Evolutionary conservation across 2,329 filamentous ascomycete genomes (phyloP), one percentile per base, ranked within the genome.

Genomic region (Arachnopeziza araneosa): DNA sequence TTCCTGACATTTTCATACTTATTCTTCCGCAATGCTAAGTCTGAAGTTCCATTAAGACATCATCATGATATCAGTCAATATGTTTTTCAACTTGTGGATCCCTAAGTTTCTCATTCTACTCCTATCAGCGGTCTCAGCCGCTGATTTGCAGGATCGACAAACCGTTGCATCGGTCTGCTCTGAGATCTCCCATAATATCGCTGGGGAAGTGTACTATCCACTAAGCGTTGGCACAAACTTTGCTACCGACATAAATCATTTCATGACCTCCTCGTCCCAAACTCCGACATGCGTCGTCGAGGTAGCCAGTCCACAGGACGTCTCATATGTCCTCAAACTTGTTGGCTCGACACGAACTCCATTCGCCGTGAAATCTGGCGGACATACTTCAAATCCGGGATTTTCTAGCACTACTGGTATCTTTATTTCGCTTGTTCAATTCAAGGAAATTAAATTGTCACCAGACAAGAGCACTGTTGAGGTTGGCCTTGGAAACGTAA

Each of bases 291-390:
- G 71, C 50, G 69, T 71, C n/a, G 61, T 72, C 22, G 62, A 71
- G 50, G 65, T 65, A 7, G 66, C 57, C 0, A 65, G 63, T 0
- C 60, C 63, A 1, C 50, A 62, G 9, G 70, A 73, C 60, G 62
- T 72, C 1, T 67, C 71, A 2, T 54, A 24, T 1, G 66, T 66
- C 6, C 52, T 73, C 21, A 57, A 67, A 51, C 64, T 70, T 5
- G 59, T 73, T 36, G 66, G 60, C 8, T 54, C 56, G 1, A 61
- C 66, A 0, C 54, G 62, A 14, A 68, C 66, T 0, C 69, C 71
- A 1, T 76, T 76, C 62, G 71, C 74, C 7, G 70, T 74, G 55
- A 75, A 75, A 63, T 74, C 72, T 57, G 75, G 74, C 12, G 74
- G 77, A 1, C 76, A 78, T 63, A 57, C 59, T 44, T 64, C 63